These are phyloP conservation scores for Dendrocalamus latiflorus DNA, from an alignment of 202 grass and related monocot genomes.

Conservation along the genomic window DNA sequence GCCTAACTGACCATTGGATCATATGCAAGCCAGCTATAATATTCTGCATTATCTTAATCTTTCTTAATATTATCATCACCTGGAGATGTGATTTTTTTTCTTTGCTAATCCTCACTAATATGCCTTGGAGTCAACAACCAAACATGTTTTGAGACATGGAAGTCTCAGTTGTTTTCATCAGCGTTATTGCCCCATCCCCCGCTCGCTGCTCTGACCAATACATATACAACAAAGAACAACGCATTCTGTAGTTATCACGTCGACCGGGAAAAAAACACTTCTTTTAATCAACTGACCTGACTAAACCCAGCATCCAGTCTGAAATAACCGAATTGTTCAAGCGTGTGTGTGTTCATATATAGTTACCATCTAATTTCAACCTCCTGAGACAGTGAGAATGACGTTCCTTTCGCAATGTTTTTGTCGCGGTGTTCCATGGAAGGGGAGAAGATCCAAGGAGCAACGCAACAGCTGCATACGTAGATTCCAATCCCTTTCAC, in stretches of 20 bases:
- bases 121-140: neutral
- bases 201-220: neutral
- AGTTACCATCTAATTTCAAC: neutral
- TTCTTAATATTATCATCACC: too few species aligned
- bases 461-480: neutral
- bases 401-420: neutral
- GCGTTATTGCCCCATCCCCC: neutral
- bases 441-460: conserved; percentile 10
- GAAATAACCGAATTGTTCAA: neutral
- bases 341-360: neutral
- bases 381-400: neutral
- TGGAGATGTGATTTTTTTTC: neutral
- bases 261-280: neutral
- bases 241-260: neutral
- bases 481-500: neutral
- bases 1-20: too few species aligned
- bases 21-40: too few species aligned
- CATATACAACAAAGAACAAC: neutral
- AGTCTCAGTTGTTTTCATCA: conserved; percentile 22
- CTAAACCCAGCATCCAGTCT: neutral
- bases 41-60: too few species aligned
- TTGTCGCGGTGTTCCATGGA: neutral
- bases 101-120: neutral
- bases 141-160: neutral
- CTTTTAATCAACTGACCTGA: neutral